Base-by-base conservation (phyloP, 2,329 filamentous ascomycete genomes). In the Ophiostoma piceae region DNA sequence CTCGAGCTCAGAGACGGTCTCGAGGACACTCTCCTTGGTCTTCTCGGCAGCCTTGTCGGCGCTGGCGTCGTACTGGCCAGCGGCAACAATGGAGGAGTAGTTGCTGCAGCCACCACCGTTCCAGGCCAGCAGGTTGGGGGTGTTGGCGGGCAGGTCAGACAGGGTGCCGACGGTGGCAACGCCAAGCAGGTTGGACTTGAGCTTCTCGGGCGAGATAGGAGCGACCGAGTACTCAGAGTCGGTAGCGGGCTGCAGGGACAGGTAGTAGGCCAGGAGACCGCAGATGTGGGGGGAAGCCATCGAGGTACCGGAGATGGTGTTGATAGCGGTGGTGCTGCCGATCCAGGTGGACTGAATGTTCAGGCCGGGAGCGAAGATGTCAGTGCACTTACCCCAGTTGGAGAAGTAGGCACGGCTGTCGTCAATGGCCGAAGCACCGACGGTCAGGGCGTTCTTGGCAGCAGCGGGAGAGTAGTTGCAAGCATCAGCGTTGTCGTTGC, bases 371-470 rank as follows among this genome's bases (percentile, higher is more conserved):
- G 94, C 95, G 78, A 99, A 99, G 86, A 99, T 97, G 82, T 99
- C 95, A 80, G 94, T 97, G 88, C 95, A 99, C 87, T 94, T 95
- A 81, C 95, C 95, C 82, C 90, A 98, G 91, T 99, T 99, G 88
- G 96, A 99, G 89, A 99, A 99, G 88, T 98, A 99, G 74, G 95
- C 95, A 82, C 95, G 94, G 85, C 92, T 92, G 79, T 99, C 95
- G 77, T 90, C 88, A 72, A 99, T 88, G 75, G 92, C 95, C 65
- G 93, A 96, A 75, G 95, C 95, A 82, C 94, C 96, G 74, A 99
- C 95, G 71, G 95, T 99, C 79, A 99, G 88, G 75, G 95, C 94
- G 78, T 96, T 92, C 77, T 88, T 85, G 76, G 96, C 93, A 74
- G 94, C 92, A 77, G 95, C 96, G 72, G 95, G 95, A 57, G 95